Conservation (phyloP, 768 basidiomycete genomes). For the Rhizopogon rudus region DNA sequence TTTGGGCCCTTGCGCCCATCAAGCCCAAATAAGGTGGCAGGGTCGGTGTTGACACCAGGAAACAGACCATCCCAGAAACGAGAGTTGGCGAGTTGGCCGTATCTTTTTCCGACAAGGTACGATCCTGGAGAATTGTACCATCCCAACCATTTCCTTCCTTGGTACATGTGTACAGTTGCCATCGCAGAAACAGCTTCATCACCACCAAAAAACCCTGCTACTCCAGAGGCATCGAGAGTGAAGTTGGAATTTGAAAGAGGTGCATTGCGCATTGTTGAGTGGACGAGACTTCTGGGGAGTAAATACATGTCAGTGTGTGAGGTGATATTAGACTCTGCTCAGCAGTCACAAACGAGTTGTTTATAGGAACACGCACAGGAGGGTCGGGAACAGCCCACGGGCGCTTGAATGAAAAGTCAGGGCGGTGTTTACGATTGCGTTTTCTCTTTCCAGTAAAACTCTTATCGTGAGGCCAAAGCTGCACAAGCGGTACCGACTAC, state of each 20-base stretch:
- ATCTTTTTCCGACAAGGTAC: conserved; percentile 29
- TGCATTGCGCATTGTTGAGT: conserved; percentile 10
- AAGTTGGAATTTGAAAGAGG: conserved; percentile 17
- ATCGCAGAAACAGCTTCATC: conserved; percentile 35
- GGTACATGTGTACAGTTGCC: conserved; percentile 31
- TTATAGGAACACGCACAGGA: neutral
- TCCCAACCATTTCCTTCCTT: conserved; percentile 28
- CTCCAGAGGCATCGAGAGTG: conserved; percentile 26
- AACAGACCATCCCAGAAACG: conserved; percentile 29
- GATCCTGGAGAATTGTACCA: conserved; percentile 37
- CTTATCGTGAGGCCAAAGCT: no score
- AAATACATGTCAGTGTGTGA: conserved; percentile 15
- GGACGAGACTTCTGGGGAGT: conserved; percentile 9
- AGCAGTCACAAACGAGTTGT: neutral
- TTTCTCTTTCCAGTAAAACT: no score
- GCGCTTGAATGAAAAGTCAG: neutral
- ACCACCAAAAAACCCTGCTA: conserved; percentile 34
- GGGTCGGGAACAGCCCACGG: neutral
- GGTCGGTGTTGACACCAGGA: conserved; percentile 28
- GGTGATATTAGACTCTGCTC: neutral
- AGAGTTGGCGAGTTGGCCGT: conserved; percentile 27
- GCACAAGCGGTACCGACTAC: no score
- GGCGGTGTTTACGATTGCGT: neutral
- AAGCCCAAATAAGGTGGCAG: conserved; percentile 26
- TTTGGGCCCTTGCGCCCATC: conserved; percentile 26